Percentiles rank a stretch among this genome's conserved stretches.
Evolutionary conservation across 257 asterid species (phyloP).

Genomic region (Phtheirospermum japonicum): DNA sequence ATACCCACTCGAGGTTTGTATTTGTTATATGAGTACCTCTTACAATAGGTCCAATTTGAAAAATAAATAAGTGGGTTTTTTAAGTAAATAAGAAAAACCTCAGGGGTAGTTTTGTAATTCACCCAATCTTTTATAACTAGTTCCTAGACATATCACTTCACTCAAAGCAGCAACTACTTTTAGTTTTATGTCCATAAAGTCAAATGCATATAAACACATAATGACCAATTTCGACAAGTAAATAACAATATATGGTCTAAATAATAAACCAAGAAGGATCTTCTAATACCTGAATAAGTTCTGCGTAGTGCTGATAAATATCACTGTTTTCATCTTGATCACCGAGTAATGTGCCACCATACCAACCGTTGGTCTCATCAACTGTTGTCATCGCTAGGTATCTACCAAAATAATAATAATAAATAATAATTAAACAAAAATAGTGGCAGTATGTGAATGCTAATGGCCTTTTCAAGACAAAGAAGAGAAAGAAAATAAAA

Average conservation of each 20-base stretch:
- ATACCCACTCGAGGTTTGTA: not conserved
- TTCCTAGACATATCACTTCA: not conserved
- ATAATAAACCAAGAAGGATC: constrained; percentile 1
- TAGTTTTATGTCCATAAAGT: not conserved
- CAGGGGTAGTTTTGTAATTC: not conserved
- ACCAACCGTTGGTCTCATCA: constrained; percentile 92
- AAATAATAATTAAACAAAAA: not conserved
- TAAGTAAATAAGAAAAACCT: not conserved
- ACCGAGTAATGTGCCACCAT: constrained; percentile 87
- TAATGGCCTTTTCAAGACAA: not conserved
- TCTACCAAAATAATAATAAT: constrained; percentile 36
- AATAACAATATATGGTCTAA: not conserved
- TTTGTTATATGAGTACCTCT: not conserved
- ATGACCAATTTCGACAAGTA: not conserved
- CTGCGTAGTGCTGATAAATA: constrained; percentile 85
- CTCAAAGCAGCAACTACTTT: too few relatives aligned
- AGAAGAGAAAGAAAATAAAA: constrained; percentile 12
- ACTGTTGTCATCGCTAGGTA: constrained; percentile 80
- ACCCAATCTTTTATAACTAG: not conserved
- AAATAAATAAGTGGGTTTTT: not conserved
- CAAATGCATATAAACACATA: not conserved
- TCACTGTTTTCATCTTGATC: constrained; percentile 85
- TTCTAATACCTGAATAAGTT: constrained; percentile 74
- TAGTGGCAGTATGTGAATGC: not conserved
- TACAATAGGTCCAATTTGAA: not conserved